Base-by-base conservation (phyloP, 2,329 filamentous ascomycete species). In the Ophiostoma pallidulum region DNA sequence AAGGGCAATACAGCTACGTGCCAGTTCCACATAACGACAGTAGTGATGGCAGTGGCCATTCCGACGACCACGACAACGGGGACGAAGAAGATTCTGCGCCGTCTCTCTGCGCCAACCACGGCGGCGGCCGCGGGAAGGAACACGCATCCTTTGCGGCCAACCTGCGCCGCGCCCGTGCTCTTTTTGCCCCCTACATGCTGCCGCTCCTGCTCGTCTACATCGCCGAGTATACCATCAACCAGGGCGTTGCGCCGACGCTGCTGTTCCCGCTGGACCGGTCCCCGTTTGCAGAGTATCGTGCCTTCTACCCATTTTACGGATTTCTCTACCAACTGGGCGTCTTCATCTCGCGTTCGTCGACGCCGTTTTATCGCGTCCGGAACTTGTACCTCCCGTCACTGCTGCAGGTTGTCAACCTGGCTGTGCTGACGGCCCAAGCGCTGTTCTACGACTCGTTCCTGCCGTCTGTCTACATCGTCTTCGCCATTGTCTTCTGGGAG, bases 191-290 rank as follows among this genome's bases (percentile, higher is more conserved):
- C 0, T 83, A 82, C 63, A 97, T 98, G 89, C 73, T 94, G 4
- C 92, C 92, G 0, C 74, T 98, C 13, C 73, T 97, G 29, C 69
- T 97, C 14, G 92, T 98, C 26, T 98, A 96, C 63, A 77, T 97
- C 31, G 88, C 90, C 48, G 92, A 98, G 69, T 98, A 98, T 63
- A 94, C 86, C 47, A 96, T 97, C 65, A 97, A 97, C 67, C 90
- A 95, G 68, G 91, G 90, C 31, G 88, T 97, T 1, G 74, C 88
- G 0, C 91, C 92, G 1, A 95, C 89, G 0, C 71, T 97, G 0
- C 76, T 98, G 4, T 98, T 95, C 61, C 88, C 90, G 0, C 71
- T 96, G 1, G 61, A 73, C 1, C 66, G 75, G 10, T 84, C 86
- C 1, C 92, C 92, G 0, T 97, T 97, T 62, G 67, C 70, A 28